Evolutionary conservation across 768 basidiomycete genomes (phyloP).

Genomic region (Pleurotus cornucopiae): DNA sequence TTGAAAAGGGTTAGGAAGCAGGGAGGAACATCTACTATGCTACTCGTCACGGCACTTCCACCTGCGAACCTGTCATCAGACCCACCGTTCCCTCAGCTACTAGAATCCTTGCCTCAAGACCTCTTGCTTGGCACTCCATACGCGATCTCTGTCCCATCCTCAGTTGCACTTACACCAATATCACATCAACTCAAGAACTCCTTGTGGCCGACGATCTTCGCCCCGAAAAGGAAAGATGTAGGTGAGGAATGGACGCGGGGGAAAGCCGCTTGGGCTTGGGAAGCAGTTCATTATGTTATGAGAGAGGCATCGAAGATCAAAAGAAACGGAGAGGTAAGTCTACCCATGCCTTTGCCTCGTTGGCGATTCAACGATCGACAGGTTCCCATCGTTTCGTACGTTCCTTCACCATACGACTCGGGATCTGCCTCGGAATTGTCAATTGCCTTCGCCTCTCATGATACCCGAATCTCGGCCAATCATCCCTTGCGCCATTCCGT

Average conservation of each 20-base stretch:
- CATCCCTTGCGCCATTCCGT: slow-evolving; percentile 88
- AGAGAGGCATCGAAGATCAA: slow-evolving; percentile 44
- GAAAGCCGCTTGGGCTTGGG: slow-evolving; percentile 69
- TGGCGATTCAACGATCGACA: slow-evolving; percentile 21
- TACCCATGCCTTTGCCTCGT: not conserved
- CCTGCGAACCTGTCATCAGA: slow-evolving; percentile 28
- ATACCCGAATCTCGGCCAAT: slow-evolving; percentile 60
- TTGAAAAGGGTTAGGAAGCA: slow-evolving; percentile 73
- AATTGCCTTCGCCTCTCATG: slow-evolving; percentile 50
- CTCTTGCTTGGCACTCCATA: slow-evolving; percentile 51
- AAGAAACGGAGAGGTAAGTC: slow-evolving; percentile 55
- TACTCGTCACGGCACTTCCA: slow-evolving; percentile 37
- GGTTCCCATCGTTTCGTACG: slow-evolving; percentile 74
- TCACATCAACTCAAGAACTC: slow-evolving; percentile 64
- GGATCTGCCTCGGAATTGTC: slow-evolving; percentile 15
- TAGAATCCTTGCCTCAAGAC: slow-evolving; percentile 36
- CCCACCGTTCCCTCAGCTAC: not conserved
- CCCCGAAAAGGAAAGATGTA: slow-evolving; percentile 66
- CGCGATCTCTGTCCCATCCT: slow-evolving; percentile 55
- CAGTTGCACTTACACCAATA: slow-evolving; percentile 60
- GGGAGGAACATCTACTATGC: slow-evolving; percentile 41
- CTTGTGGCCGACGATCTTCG: slow-evolving; percentile 85
- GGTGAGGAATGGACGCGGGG: slow-evolving; percentile 62
- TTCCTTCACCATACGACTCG: slow-evolving; percentile 48
- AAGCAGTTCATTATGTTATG: slow-evolving; percentile 56